Evolutionary conservation across 306 rosid species (phyloP).

Genomic region (Canavalia gladiata): DNA sequence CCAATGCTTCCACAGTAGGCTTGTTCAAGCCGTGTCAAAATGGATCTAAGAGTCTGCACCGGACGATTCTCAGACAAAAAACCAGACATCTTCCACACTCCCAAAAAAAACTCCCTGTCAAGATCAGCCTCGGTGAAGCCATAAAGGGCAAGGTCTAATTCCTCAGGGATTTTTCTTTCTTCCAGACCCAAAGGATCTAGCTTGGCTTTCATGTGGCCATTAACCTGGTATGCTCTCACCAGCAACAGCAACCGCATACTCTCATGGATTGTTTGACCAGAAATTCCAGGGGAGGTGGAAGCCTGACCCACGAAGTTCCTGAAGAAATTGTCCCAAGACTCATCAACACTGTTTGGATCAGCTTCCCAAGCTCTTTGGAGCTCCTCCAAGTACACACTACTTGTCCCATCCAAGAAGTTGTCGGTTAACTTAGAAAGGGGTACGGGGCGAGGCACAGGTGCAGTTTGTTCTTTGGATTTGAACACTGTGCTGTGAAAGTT

Average conservation of each 20-base stretch:
- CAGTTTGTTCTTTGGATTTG: conserved; percentile 64
- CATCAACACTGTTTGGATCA: conserved; percentile 87
- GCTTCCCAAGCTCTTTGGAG: conserved; percentile 99
- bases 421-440: conserved; percentile 86
- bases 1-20: conserved; percentile 95
- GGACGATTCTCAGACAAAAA: conserved; percentile 93
- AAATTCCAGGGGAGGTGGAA: conserved; percentile 81
- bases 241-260: conserved; percentile 87
- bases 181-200: conserved; percentile 85
- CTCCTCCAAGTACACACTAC: conserved; percentile 90
- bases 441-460: conserved; percentile 73
- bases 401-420: conserved; percentile 88
- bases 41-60: conserved; percentile 82
- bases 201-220: conserved; percentile 91
- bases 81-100: conserved; percentile 92
- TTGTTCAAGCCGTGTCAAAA: conserved; percentile 88
- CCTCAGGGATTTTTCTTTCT: conserved; percentile 69
- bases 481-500: conserved; percentile 64
- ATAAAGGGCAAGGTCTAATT: conserved; percentile 75
- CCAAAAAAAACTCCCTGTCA: conserved; percentile 90
- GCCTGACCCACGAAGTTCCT: conserved; percentile 92
- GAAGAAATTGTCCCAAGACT: conserved; percentile 96
- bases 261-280: conserved; percentile 96
- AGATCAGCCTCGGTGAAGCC: conserved; percentile 94
- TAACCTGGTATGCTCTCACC: conserved; percentile 92